Evolutionary conservation across 441 rosid species (phyloP), one percentile per base, ranked within the genome.

Genomic region (Erysimum cheiri): DNA sequence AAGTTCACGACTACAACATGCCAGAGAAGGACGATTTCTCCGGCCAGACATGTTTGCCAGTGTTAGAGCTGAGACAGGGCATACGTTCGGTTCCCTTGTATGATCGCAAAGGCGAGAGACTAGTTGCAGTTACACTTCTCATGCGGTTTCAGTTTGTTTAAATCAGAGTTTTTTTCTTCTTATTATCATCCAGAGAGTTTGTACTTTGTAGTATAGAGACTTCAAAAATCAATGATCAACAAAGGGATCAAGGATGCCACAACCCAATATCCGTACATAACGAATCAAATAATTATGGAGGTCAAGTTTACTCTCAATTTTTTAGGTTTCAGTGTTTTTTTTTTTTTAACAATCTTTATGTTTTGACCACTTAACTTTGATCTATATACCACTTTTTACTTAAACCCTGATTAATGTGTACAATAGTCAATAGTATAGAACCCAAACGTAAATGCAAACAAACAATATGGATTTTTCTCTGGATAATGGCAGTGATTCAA

Each of bases 1-100:
- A 85, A 80, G 87, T 83, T 63, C 80, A 77, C 5, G 80, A 83
- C 69, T 85, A 85, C 35, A 80, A 83, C 75, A 80, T 81, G 81
- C 74, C 85, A 19, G 87, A 81, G 66, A 83, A 80, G 50, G 82
- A 81, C 22, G 85, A 83, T 72, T 85, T 85, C 58, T 82, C 82
- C 0, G 89, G 89, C 2, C 87, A 85, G 64, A 72, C 83, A 67
- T 83, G 86, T 72, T 66, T 85, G 76, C 89, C 85, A 13, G 84
- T 85, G 39, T 17, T 77, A 29, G 87, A 85, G 33, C 53, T 85
- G 60, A 74, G 76, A 65, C 75, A 79, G 0, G 87, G 89, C 2
- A 61, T 81, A 71, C 80, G 78, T 43, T 80, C 84, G 17, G 80
- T 83, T 47, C 78, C 82, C 0, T 82, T 85, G 55, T 78, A 55